phyloP scores from a whole-genome alignment of 176 grass and related monocot species.

The Eleusine indica region DNA sequence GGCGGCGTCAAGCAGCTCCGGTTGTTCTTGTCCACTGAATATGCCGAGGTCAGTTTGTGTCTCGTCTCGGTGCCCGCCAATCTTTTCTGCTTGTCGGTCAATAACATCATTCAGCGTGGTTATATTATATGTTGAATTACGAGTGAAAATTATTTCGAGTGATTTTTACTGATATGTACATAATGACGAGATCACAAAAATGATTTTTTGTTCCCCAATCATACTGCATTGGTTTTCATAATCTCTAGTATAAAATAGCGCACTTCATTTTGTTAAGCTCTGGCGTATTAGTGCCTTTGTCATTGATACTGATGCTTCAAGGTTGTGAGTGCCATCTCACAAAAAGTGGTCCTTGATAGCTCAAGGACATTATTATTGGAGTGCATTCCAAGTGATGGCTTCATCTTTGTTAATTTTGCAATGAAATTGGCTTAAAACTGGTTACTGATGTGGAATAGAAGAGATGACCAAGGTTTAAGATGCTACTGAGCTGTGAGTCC shows the following conservation, averaged over 20 bases:
- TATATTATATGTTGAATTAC: neutral
- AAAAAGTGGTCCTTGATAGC: neutral
- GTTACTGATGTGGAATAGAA: slow-evolving; percentile 8
- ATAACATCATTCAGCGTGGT: neutral
- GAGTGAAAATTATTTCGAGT: neutral
- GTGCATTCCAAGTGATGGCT: neutral
- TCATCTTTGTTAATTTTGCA: neutral
- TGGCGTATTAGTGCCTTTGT: neutral
- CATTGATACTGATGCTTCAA: neutral
- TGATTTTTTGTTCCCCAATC: neutral
- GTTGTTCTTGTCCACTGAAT: neutral
- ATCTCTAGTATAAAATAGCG: neutral
- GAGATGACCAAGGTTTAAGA: neutral
- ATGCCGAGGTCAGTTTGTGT: slow-evolving; percentile 13
- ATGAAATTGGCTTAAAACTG: neutral
- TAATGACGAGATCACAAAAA: neutral
- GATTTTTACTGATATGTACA: neutral
- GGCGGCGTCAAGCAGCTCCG: slow-evolving; percentile 1
- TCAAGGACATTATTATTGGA: neutral
- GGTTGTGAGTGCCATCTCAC: neutral
- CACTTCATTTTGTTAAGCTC: neutral
- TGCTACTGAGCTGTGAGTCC: neutral
- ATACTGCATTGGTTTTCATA: neutral
- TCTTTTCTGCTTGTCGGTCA: neutral
- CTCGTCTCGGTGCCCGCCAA: neutral